Evolutionary conservation across 2,329 filamentous ascomycete species (phyloP).

Genomic region (Ustulina deusta): DNA sequence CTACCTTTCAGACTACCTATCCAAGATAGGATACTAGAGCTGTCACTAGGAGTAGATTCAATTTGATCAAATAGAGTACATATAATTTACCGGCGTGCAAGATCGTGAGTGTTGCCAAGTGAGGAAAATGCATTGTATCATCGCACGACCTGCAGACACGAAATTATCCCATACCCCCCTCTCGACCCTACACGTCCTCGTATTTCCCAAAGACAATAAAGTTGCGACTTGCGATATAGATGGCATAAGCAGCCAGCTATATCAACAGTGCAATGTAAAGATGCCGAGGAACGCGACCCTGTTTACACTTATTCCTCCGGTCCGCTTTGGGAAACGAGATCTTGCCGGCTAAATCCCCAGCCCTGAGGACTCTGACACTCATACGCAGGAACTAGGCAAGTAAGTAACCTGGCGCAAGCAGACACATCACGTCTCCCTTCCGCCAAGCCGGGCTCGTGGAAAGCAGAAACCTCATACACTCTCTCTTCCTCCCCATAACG

Average conservation of each 20-base stretch:
- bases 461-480: not conserved
- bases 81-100: not conserved
- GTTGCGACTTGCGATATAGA: not conserved
- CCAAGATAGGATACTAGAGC: not conserved
- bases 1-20: not conserved
- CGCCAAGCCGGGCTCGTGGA: conserved; percentile 31
- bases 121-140: not conserved
- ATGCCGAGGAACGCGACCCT: conserved; percentile 14
- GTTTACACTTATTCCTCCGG: conserved; percentile 24
- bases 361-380: not conserved
- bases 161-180: not conserved
- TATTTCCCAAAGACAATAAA: not conserved
- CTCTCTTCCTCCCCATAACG: not conserved
- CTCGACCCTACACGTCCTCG: not conserved
- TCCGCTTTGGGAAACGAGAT: conserved; percentile 33
- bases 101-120: not conserved
- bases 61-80: no score
- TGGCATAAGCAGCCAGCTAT: conserved; percentile 11
- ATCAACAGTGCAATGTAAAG: not conserved
- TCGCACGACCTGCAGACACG: not conserved
- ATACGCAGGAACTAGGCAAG: not conserved
- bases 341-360: conserved; percentile 35
- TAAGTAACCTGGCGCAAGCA: not conserved
- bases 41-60: not conserved
- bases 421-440: conserved; percentile 1